A percentile compares a stretch with the other conserved stretches of the same genome.
Conservation (phyloP, 306 rosid genomes). For the Dalbergia oliveri region DNA sequence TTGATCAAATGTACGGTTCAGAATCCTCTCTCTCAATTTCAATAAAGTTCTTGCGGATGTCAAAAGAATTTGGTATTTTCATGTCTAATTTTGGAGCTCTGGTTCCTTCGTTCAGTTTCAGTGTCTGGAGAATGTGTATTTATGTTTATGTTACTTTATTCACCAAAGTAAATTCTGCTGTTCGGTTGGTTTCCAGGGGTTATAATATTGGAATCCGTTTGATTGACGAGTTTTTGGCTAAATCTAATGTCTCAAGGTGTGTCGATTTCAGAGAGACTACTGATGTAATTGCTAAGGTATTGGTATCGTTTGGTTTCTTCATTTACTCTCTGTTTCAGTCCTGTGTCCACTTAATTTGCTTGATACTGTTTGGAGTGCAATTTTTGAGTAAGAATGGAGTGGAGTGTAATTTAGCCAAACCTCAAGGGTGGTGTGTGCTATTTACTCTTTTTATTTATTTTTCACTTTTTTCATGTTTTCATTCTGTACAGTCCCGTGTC, state of each 20-base stretch:
- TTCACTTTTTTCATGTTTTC: too few relatives aligned
- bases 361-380: background rate
- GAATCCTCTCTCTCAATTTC: constrained; percentile 1
- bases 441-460: too few relatives aligned
- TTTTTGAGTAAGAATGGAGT: too few relatives aligned
- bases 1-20: constrained; percentile 81
- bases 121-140: background rate
- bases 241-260: constrained; percentile 94
- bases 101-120: constrained; percentile 14
- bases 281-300: constrained; percentile 97
- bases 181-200: constrained; percentile 70
- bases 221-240: constrained; percentile 96
- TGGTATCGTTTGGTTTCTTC: background rate
- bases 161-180: background rate
- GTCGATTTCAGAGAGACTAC: constrained; percentile 96
- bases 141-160: background rate
- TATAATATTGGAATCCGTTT: constrained; percentile 94
- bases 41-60: background rate
- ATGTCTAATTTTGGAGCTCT: background rate
- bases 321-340: background rate
- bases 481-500: too few relatives aligned
- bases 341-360: constrained; percentile 13
- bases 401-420: too few relatives aligned
- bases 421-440: too few relatives aligned
- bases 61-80: background rate